Conservation (phyloP, 805 yeast species). For the Nakazawaea ishiwadae region DNA sequence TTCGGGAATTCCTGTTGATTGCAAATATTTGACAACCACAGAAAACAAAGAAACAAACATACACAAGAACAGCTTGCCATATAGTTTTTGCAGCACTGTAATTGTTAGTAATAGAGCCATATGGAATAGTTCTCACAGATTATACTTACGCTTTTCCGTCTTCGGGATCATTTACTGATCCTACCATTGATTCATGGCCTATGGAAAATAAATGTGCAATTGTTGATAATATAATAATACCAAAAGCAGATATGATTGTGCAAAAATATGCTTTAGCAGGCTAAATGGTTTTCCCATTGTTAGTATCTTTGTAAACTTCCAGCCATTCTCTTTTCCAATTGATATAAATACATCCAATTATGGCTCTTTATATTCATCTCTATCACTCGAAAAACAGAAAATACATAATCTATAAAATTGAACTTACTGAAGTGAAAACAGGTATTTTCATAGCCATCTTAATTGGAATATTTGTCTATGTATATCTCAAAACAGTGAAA, state of each 20-base stretch:
- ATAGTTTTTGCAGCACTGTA: slow-evolving; percentile 82
- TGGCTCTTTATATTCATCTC: too few relatives aligned
- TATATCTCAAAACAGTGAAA: too few relatives aligned
- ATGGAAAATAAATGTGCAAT: slow-evolving; percentile 77
- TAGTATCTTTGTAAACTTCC: neutral
- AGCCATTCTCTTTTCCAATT: neutral
- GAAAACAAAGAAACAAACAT: slow-evolving; percentile 73
- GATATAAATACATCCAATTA: too few relatives aligned
- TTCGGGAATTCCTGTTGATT: slow-evolving; percentile 60
- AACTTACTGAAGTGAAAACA: slow-evolving; percentile 12
- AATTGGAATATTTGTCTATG: neutral
- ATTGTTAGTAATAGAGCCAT: too few relatives aligned
- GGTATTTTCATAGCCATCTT: slow-evolving; percentile 13
- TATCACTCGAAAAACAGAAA: too few relatives aligned
- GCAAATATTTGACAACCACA: slow-evolving; percentile 83
- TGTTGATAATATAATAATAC: slow-evolving; percentile 78
- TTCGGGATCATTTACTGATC: slow-evolving; percentile 84
- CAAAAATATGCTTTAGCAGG: slow-evolving; percentile 93
- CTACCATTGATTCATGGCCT: slow-evolving; percentile 89
- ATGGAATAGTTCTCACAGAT: too few relatives aligned
- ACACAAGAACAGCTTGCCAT: slow-evolving; percentile 83
- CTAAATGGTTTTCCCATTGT: slow-evolving; percentile 24
- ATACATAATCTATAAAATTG: too few relatives aligned
- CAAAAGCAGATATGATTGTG: slow-evolving; percentile 88
- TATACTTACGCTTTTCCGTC: slow-evolving; percentile 73